Evolutionary conservation across 2,329 filamentous ascomycete genomes (phyloP).

Genomic region (Ramularia collo-cygni): DNA sequence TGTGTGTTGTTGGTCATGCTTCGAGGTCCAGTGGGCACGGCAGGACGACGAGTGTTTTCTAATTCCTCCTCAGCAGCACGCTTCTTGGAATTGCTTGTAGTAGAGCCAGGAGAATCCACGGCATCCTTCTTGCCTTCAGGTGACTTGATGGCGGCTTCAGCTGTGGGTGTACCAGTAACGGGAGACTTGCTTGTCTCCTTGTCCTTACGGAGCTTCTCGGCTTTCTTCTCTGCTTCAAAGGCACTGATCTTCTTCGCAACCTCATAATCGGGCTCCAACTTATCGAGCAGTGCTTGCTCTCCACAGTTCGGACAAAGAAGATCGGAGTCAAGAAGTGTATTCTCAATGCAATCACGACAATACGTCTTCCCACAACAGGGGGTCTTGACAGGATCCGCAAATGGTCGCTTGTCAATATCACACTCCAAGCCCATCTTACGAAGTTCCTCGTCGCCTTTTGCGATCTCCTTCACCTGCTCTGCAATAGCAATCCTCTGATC

Average conservation of each 20-base stretch:
- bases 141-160: slow-evolving; percentile 20
- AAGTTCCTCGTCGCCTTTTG: slow-evolving; percentile 75
- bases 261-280: slow-evolving; percentile 76
- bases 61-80: slow-evolving; percentile 68
- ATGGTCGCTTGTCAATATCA: slow-evolving; percentile 94
- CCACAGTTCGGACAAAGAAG: slow-evolving; percentile 90
- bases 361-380: slow-evolving; percentile 97
- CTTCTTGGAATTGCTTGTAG: slow-evolving; percentile 59
- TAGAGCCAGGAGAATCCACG: slow-evolving; percentile 28
- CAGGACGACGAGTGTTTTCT: slow-evolving; percentile 37
- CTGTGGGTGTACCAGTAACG: slow-evolving; percentile 19
- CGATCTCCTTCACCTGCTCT: slow-evolving; percentile 66
- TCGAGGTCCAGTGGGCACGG: slow-evolving; percentile 42
- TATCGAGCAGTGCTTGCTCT: slow-evolving; percentile 87
- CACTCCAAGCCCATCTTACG: slow-evolving; percentile 86
- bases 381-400: slow-evolving; percentile 98
- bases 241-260: slow-evolving; percentile 80
- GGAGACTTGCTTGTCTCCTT: slow-evolving; percentile 35
- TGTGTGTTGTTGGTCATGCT: slow-evolving; percentile 29
- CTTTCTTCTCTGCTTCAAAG: slow-evolving; percentile 54
- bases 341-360: slow-evolving; percentile 99
- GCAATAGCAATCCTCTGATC: slow-evolving; percentile 85
- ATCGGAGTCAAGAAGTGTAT: slow-evolving; percentile 96
- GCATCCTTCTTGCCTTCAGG: slow-evolving; percentile 6
- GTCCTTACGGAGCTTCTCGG: slow-evolving; percentile 39